These are phyloP conservation scores for Helenozyma rhizophorensis DNA, from an alignment of 805 yeast genomes.

Conservation along the genomic window DNA sequence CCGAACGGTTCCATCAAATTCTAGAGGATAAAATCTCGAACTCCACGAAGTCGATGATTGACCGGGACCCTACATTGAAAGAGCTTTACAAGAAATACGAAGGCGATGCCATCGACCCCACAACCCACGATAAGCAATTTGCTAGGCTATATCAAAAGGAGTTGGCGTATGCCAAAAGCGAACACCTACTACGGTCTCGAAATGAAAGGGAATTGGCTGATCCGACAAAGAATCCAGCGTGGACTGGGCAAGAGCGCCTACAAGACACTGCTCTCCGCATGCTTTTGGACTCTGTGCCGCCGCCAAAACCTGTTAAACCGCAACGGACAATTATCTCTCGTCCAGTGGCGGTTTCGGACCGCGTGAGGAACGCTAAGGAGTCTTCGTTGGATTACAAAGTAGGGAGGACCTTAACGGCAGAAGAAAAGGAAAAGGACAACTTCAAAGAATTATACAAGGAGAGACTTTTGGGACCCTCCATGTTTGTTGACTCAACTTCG, in stretches of 20 bases:
- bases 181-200: slow-evolving; percentile 10
- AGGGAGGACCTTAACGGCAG: slow-evolving; percentile 29
- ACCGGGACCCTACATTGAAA: slow-evolving; percentile 17
- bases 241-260: slow-evolving; percentile 13
- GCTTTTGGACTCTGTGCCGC: slow-evolving; percentile 13
- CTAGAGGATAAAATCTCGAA: slow-evolving; percentile 23
- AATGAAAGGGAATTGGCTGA: slow-evolving; percentile 4
- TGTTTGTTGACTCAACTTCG: slow-evolving; percentile 38
- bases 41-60: slow-evolving; percentile 13
- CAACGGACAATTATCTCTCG: slow-evolving; percentile 16
- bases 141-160: slow-evolving; percentile 13
- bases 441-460: slow-evolving; percentile 63
- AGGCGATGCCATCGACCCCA: slow-evolving; percentile 1
- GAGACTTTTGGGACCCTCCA: slow-evolving; percentile 54
- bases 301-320: slow-evolving; percentile 6
- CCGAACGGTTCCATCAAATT: slow-evolving; percentile 30
- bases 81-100: slow-evolving; percentile 2
- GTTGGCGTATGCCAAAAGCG: slow-evolving; percentile 27
- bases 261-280: slow-evolving; percentile 12
- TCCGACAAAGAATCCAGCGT: slow-evolving; percentile 4
- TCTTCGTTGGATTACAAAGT: slow-evolving; percentile 59
- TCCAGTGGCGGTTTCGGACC: slow-evolving; percentile 23
- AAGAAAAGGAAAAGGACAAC: slow-evolving; percentile 34
- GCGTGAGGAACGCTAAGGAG: slow-evolving; percentile 62
- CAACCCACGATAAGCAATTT: slow-evolving; percentile 7